Base-by-base conservation (phyloP, 257 asterid genomes). In the Cordia subcordata region DNA sequence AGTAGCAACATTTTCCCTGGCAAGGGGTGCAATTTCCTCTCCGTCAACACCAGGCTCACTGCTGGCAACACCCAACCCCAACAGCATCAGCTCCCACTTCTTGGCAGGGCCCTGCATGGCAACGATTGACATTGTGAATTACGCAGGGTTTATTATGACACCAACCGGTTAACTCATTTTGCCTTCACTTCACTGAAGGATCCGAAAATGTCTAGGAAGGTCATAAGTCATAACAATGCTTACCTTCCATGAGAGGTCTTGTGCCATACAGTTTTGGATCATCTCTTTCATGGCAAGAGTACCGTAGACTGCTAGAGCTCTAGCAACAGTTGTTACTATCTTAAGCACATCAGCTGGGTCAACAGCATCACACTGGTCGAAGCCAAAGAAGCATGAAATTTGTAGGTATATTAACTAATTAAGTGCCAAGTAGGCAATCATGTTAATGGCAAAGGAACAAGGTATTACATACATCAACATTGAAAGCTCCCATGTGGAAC, bases 241-340 rank as follows among this genome's bases (percentile, higher is more conserved):
- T 78, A 88, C 96, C 98, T 92, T 88, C 99, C 96, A 92, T n/a
- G 99, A 92, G 37, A 82, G 88, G 46, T 92, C 96, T 63, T 76
- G 89, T 37, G 93, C 79, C 96, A 88, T 92, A 93, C 96, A 84
- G 65, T 84, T 92, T 42, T 51, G 58, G 0, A 88, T 81, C 96
- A 92, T 92, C 77, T 88, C 96, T 42, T 60, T 63, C 23, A 77
- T 62, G 46, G 89, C 85, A 6, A 42, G 64, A 32, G 81, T 86
- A 13, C 91, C 95, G 39, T 82, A 88, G 32, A 47, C 66, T 0
- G 71, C 82, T 1, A 88, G 81, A 38, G 96, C 98, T 78, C 93
- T 80, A 0, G 33, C 61, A 33, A 92, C 94, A 1, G 83, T 63
- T 51, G 45, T 58, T 14, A 57, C 88, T 52, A 92, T 83, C 87